Evolutionary conservation across 345 rosid genomes (phyloP).

Genomic region (Litchi chinensis): DNA sequence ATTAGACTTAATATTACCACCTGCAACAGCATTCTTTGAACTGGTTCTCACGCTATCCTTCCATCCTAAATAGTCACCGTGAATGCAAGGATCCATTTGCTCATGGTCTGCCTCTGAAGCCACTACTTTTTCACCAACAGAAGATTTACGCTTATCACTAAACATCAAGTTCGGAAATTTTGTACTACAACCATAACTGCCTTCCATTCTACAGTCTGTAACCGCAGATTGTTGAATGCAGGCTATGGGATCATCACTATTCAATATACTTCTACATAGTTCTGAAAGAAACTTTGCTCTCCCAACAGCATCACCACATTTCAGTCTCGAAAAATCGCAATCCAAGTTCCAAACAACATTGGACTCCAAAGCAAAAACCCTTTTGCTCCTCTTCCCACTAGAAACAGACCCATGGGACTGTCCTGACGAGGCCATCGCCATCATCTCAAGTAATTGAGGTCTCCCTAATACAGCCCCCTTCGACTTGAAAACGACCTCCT

Average conservation of each 20-base stretch:
- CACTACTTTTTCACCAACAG: slow-evolving; percentile 17
- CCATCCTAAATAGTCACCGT: slow-evolving; percentile 25
- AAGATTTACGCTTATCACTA: slow-evolving; percentile 16
- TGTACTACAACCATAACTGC: slow-evolving; percentile 18
- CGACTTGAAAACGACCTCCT: slow-evolving; percentile 34
- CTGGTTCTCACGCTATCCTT: slow-evolving; percentile 23
- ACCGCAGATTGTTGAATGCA: slow-evolving; percentile 42
- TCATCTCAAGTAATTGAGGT: slow-evolving; percentile 27
- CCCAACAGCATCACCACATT: slow-evolving; percentile 32
- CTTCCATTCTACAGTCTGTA: slow-evolving; percentile 31
- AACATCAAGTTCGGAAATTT: slow-evolving; percentile 22
- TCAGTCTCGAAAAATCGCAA: slow-evolving; percentile 20
- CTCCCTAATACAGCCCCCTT: slow-evolving; percentile 29
- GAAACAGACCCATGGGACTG: slow-evolving; percentile 58
- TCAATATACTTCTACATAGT: slow-evolving; percentile 59
- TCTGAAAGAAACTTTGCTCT: slow-evolving; percentile 47
- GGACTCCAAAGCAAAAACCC: slow-evolving; percentile 65
- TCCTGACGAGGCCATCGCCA: slow-evolving; percentile 25
- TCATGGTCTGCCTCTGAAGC: slow-evolving; percentile 19
- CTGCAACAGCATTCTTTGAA: slow-evolving; percentile 16
- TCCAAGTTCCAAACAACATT: slow-evolving; percentile 28
- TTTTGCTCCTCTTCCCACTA: slow-evolving; percentile 61
- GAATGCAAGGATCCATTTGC: slow-evolving; percentile 17
- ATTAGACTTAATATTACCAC: slow-evolving; percentile 14
- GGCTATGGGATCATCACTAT: slow-evolving; percentile 60